Evolutionary conservation across 2,329 filamentous ascomycete genomes (phyloP), one percentile per base, ranked within the genome.

Genomic region (Didymella sp.): DNA sequence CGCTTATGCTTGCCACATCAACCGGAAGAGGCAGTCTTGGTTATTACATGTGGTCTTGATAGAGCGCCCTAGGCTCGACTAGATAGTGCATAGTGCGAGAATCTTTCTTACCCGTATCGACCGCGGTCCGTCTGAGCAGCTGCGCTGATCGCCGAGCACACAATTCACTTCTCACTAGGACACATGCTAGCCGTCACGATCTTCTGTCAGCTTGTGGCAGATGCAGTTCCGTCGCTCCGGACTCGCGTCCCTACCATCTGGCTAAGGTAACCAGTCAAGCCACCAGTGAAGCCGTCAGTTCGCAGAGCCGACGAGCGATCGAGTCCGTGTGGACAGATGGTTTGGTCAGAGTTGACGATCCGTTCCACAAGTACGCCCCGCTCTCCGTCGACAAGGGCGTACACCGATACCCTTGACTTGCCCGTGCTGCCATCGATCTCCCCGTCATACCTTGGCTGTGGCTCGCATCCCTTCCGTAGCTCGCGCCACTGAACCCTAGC

Each of bases 401-500:
- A 62, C 45, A 56, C 53, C 58, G 35, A 55, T 61, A 61, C 61
- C 62, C 63, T 63, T 59, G 58, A 57, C 56, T 51, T 67, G 70
- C 64, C 70, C 67, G 67, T 72, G 69, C 67, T 67, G 64, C 66
- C 65, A 68, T 70, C 68, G 67, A 74, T 74, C 71, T 72, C 64
- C 67, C 64, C 60, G 66, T 70, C 64, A 58, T 70, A 66, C 67
- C 71, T 70, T 69, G 68, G 64, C 56, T 49, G 63, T 67, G 71
- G 73, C 70, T 68, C 65, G 69, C 72, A 73, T 74, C 67, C 70
- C 70, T 71, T 72, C 72, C 70, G 66, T 65, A 68, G 51, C 69
- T 64, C 59, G 66, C 71, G 68, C 68, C 70, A 68, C 72, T 61
- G 54, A 58, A 55, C 61, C 67, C 59, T 62, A 62, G 66, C 64